Evolutionary conservation across 2,329 filamentous ascomycete genomes (phyloP).

Genomic region (Apiospora arundinis): DNA sequence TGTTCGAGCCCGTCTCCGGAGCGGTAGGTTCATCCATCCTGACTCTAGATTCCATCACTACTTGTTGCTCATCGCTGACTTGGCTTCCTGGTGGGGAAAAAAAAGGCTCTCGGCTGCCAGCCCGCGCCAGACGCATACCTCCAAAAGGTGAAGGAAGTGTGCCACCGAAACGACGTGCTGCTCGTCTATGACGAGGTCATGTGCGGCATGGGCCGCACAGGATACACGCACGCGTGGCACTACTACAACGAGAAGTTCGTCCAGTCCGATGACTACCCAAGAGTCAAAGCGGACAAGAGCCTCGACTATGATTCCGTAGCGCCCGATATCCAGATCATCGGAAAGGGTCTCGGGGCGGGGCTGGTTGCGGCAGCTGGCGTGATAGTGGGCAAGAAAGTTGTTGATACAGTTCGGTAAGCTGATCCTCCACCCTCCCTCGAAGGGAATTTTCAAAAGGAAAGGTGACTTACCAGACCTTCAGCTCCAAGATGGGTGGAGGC

Average conservation of each 20-base stretch:
- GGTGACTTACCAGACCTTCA: too few relatives aligned
- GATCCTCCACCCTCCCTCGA: too few relatives aligned
- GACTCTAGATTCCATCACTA: too few relatives aligned
- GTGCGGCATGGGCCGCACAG: conserved; percentile 5
- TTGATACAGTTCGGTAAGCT: too few relatives aligned
- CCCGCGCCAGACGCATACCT: background rate
- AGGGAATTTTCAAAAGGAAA: too few relatives aligned
- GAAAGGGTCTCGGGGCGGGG: background rate
- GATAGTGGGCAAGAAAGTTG: background rate
- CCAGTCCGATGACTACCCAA: background rate
- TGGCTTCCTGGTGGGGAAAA: too few relatives aligned
- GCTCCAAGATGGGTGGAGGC: background rate
- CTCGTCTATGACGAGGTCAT: conserved; percentile 20
- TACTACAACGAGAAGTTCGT: background rate
- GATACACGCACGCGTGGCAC: conserved; percentile 6
- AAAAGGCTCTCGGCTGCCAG: background rate
- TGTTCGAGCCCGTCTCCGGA: conserved; percentile 8
- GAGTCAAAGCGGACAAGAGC: too few relatives aligned
- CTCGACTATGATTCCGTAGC: background rate
- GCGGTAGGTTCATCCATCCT: background rate
- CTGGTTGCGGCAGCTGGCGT: background rate
- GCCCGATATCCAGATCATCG: background rate
- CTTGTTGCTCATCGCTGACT: too few relatives aligned
- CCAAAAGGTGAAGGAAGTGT: background rate
- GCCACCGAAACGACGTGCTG: background rate